Percentiles rank a stretch among this genome's conserved stretches.
phyloP scores from a whole-genome alignment of 768 basidiomycete species.

The Tricholoma hemisulphureum region DNA sequence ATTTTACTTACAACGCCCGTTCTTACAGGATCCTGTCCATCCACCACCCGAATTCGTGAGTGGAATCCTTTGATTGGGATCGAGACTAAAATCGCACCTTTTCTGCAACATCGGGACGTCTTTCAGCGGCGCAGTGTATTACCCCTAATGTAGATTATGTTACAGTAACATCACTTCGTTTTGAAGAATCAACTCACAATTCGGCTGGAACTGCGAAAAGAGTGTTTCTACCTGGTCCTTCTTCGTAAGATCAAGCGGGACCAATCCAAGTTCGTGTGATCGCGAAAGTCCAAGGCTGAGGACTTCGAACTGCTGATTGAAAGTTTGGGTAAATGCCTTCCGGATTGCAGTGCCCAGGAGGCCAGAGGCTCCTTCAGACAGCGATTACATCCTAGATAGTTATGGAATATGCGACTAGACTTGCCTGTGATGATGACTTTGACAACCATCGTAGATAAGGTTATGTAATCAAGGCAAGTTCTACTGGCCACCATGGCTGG shows the following conservation, averaged over 20 bases:
- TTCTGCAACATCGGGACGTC: slow-evolving; percentile 90
- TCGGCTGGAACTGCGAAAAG: slow-evolving; percentile 59
- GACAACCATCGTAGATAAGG: slow-evolving; percentile 28
- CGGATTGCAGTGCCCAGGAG: slow-evolving; percentile 82
- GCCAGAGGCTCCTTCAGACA: slow-evolving; percentile 80
- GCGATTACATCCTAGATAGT: not conserved
- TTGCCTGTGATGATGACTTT: slow-evolving; percentile 61
- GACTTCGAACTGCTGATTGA: slow-evolving; percentile 38
- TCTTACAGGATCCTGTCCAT: slow-evolving; percentile 61
- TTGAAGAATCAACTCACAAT: slow-evolving; percentile 51
- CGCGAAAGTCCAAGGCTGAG: slow-evolving; percentile 76
- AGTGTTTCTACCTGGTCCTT: slow-evolving; percentile 48
- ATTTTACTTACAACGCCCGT: slow-evolving; percentile 51
- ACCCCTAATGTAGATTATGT: slow-evolving; percentile 53
- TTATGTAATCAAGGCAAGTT: too few species aligned
- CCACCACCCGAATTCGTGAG: not conserved
- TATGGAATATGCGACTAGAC: slow-evolving; percentile 1
- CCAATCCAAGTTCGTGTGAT: slow-evolving; percentile 43
- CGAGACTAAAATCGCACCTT: slow-evolving; percentile 48
- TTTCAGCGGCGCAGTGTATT: slow-evolving; percentile 93
- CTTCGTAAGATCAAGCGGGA: slow-evolving; percentile 69
- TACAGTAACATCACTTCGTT: not conserved
- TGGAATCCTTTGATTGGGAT: not conserved
- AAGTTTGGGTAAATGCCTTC: slow-evolving; percentile 52
- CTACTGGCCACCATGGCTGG: too few species aligned